Percentiles rank a stretch among this genome's conserved stretches.
phyloP scores from a whole-genome alignment of 2,329 filamentous ascomycete species.

The Nemania sp. region DNA sequence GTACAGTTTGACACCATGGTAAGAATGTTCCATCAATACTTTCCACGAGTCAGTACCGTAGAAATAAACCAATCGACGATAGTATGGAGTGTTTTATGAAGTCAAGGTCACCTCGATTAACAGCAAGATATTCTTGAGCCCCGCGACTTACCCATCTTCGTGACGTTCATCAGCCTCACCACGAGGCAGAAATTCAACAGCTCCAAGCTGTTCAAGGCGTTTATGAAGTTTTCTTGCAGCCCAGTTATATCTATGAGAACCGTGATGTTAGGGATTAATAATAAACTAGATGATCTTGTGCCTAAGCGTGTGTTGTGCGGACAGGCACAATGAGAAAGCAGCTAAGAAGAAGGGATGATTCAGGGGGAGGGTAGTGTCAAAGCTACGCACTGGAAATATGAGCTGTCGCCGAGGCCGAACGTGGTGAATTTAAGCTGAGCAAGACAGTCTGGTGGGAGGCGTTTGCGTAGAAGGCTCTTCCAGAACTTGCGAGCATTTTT shows the following conservation, averaged over 20 bases:
- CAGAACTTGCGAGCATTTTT: conserved; percentile 82
- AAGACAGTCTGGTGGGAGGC: conserved; percentile 73
- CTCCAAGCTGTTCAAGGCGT: conserved; percentile 81
- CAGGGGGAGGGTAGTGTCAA: background rate
- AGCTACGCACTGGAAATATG: conserved; percentile 77
- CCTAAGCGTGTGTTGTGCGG: background rate
- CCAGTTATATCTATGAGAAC: conserved; percentile 77
- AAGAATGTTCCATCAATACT: conserved; percentile 80
- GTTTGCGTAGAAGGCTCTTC: conserved; percentile 80
- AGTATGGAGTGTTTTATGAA: background rate
- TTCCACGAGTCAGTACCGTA: conserved; percentile 13
- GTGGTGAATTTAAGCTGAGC: conserved; percentile 73
- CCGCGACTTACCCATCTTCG: conserved; percentile 69
- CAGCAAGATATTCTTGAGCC: background rate
- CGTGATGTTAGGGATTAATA: background rate
- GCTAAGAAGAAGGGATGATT: background rate
- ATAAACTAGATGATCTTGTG: background rate
- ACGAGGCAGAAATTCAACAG: conserved; percentile 71
- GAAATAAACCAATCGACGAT: background rate
- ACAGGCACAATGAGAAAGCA: background rate
- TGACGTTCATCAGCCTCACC: conserved; percentile 95
- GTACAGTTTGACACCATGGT: conserved; percentile 74
- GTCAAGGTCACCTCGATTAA: background rate
- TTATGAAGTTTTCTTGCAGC: conserved; percentile 87
- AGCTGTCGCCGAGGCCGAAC: conserved; percentile 93